Base-by-base conservation (phyloP, 345 rosid species). In the Linum tenue region DNA sequence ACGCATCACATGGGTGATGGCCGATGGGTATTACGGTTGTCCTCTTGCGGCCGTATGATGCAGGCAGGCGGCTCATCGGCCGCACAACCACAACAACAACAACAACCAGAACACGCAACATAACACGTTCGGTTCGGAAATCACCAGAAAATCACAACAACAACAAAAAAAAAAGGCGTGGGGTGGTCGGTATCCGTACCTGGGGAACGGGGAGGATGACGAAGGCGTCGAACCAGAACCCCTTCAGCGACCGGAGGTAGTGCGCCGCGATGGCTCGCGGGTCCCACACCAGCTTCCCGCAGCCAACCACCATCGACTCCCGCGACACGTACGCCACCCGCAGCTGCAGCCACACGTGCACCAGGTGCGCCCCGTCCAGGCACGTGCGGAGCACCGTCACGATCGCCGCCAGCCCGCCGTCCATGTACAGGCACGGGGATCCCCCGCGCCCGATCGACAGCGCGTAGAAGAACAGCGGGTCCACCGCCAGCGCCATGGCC, bases 261-360 rank as follows among this genome's bases (percentile, higher is more conserved):
- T 82, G 88, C 7, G 73, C 50, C 55, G 81, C 80, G 31, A 86
- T 77, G 38, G 79, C 88, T 51, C 82, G 77, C 38, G 86, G 78
- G 74, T 83, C 86, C 91, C 91, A 86, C 79, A 80, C 85, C 64
- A 86, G 85, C 55, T 83, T 80, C 7, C 91, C 86, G 16, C 88
- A 80, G 5, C 91, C 91, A 6, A 83, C 69, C 16, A 82, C 91
- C 3, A 82, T 77, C 7, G 86, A 82, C 79, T 81, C 84, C 59
- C 76, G 66, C 2, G 86, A 81, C 69, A 86, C 88, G 77, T 83
- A 82, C 4, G 86, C 88, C 73, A 82, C 51, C 81, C 86, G 68
- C 65, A 86, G 77, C 78, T 86, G 91, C 36, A 82, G 77, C 86
- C 86, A 83, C 12, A 86, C 16, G 60, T 83, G 80, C 65, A 69